Conservation (phyloP, 163 green algal genomes). For the Scenedesmus sp. region DNA sequence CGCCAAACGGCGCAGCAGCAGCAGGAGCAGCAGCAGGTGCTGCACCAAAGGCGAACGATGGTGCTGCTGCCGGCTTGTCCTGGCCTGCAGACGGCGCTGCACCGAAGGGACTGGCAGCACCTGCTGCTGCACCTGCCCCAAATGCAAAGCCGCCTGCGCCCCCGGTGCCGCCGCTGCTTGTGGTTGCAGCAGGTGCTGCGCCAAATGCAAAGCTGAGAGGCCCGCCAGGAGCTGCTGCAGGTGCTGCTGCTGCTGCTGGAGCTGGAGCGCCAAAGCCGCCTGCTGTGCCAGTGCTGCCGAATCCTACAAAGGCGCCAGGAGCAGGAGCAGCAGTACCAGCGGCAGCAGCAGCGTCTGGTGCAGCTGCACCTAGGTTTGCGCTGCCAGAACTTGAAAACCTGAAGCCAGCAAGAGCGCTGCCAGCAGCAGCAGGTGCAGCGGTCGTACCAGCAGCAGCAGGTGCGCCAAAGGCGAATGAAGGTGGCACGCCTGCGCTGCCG, state of each 20-base stretch:
- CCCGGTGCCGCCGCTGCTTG: neutral
- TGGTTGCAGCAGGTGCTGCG: neutral
- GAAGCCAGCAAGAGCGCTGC: neutral
- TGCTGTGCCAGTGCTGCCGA: neutral
- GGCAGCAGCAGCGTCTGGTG: neutral
- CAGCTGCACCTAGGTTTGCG: neutral
- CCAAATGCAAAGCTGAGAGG: neutral
- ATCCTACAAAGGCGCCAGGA: neutral
- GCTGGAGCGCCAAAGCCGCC: neutral
- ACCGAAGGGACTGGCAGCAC: neutral
- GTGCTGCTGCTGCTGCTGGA: neutral
- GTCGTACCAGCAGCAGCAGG: neutral
- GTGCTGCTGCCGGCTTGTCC: slow-evolving; percentile 7
- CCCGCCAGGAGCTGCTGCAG: neutral
- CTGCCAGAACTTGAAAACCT: neutral
- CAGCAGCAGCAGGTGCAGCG: neutral
- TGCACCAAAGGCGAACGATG: neutral
- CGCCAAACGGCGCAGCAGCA: neutral
- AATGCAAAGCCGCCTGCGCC: neutral
- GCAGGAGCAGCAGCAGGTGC: neutral
- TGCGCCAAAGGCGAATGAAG: neutral
- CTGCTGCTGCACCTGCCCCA: neutral
- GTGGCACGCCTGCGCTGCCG: neutral
- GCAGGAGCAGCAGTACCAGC: neutral
- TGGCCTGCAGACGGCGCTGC: neutral